Conservation (phyloP, 2,329 filamentous ascomycete species). For the Pleomassaria siparia region DNA sequence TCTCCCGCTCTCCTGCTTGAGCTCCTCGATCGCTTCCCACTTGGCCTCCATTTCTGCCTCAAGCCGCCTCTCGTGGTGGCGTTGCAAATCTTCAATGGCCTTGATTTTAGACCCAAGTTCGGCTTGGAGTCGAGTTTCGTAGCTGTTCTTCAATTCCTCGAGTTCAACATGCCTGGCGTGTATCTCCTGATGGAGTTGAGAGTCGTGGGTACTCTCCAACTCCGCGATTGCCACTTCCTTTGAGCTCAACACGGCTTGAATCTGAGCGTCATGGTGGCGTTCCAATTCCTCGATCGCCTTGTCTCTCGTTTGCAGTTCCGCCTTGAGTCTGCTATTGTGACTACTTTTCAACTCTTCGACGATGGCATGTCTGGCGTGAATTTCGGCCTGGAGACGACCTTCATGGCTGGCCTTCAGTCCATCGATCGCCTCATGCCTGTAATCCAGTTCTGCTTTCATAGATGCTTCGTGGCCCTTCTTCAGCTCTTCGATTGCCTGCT, state of each 20-base stretch:
- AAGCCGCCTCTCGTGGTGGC: constrained; percentile 8
- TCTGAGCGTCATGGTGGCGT: constrained; percentile 21
- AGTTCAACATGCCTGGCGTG: constrained; percentile 30
- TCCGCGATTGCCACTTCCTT: constrained; percentile 12
- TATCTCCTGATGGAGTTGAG: constrained; percentile 16
- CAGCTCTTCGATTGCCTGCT: constrained; percentile 29
- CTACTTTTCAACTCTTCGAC: constrained; percentile 27
- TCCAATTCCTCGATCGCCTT: constrained; percentile 28
- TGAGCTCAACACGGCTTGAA: constrained; percentile 18
- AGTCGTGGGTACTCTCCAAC: background rate
- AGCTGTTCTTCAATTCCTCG: constrained; percentile 22
- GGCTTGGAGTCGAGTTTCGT: constrained; percentile 22
- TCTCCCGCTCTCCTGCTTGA: constrained; percentile 12
- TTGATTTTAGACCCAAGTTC: constrained; percentile 8
- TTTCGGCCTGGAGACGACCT: constrained; percentile 9
- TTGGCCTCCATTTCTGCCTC: constrained; percentile 18
- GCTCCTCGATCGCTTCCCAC: background rate
- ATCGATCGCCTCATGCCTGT: background rate
- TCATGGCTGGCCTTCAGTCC: background rate
- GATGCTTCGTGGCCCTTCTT: constrained; percentile 21
- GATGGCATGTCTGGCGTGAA: constrained; percentile 29
- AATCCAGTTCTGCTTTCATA: constrained; percentile 18
- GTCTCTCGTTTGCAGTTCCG: constrained; percentile 17
- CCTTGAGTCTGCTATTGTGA: constrained; percentile 23
- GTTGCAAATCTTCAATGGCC: constrained; percentile 10